Percentiles rank a stretch among this genome's conserved stretches.
phyloP scores from a whole-genome alignment of 2,329 filamentous ascomycete species.

The Phialemoniopsis sp. region DNA sequence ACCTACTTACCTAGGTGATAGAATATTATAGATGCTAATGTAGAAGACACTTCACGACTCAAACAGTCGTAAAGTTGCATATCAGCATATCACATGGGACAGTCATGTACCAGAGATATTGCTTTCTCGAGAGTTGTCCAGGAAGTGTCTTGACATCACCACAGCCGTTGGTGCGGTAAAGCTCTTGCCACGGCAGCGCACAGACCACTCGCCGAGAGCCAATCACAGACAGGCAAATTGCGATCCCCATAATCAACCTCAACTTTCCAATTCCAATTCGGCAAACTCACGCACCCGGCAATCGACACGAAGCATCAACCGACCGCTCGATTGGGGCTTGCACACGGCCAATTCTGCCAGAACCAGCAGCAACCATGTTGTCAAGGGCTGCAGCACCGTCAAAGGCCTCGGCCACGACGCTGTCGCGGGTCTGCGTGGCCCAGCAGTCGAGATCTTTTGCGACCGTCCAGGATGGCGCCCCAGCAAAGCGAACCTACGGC shows the following conservation, averaged over 20 bases:
- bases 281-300: conserved; percentile 4
- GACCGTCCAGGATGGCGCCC: conserved; percentile 69
- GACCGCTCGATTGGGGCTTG: conserved; percentile 9
- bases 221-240: conserved; percentile 10
- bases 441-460: conserved; percentile 69
- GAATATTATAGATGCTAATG: no score
- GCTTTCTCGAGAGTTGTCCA: no score
- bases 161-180: background rate
- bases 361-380: conserved; percentile 35
- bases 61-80: no score
- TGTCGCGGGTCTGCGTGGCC: conserved; percentile 32
- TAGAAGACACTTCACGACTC: no score
- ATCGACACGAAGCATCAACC: conserved; percentile 6
- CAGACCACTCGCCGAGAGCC: conserved; percentile 7
- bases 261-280: conserved; percentile 8
- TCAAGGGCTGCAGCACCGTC: conserved; percentile 35
- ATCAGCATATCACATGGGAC: no score
- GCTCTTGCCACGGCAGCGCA: conserved; percentile 4
- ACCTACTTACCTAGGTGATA: no score
- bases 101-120: no score
- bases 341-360: conserved; percentile 22
- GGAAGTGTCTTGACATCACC: background rate
- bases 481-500: conserved; percentile 71
- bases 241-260: conserved; percentile 13
- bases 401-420: conserved; percentile 31